Percentiles rank a stretch among this genome's conserved stretches.
Conservation (phyloP, 2,329 filamentous ascomycete species). For the Epichloe baconii region DNA sequence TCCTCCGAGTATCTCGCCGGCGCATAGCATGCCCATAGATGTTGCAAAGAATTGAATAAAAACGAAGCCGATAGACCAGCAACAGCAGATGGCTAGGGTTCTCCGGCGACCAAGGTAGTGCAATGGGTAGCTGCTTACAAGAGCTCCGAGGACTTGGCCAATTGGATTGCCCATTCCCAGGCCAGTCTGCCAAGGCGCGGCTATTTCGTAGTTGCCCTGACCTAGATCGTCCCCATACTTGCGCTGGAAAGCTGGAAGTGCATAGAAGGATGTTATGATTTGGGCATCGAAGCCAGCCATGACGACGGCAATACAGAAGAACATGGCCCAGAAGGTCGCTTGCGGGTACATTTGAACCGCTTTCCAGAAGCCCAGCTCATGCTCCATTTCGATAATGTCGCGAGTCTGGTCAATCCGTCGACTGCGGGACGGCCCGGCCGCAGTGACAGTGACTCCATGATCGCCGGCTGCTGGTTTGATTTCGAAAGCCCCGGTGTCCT, state of each 20-base stretch:
- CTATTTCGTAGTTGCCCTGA: constrained; percentile 26
- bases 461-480: not conserved
- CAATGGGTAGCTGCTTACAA: constrained; percentile 14
- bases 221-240: constrained; percentile 18
- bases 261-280: constrained; percentile 26
- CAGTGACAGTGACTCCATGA: not conserved
- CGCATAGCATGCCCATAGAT: constrained; percentile 40
- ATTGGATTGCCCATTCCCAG: constrained; percentile 30
- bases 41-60: constrained; percentile 52
- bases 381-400: constrained; percentile 12
- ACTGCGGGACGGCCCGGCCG: constrained; percentile 1
- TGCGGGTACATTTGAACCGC: constrained; percentile 24
- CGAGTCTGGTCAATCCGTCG: constrained; percentile 12
- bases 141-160: constrained; percentile 33
- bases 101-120: constrained; percentile 30
- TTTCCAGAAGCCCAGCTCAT: constrained; percentile 18
- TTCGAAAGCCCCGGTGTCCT: not conserved
- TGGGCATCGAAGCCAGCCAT: constrained; percentile 23
- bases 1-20: constrained; percentile 47
- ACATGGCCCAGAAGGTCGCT: constrained; percentile 17
- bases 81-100: constrained; percentile 31
- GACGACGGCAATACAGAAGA: constrained; percentile 17
- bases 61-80: constrained; percentile 36
- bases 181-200: constrained; percentile 35
- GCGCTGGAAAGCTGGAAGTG: constrained; percentile 18